Percentiles rank a stretch among this genome's conserved stretches.
These are phyloP conservation scores for Psilocybe mexicana DNA, from an alignment of 1,284 basidiomycete species.

Conservation along the genomic window DNA sequence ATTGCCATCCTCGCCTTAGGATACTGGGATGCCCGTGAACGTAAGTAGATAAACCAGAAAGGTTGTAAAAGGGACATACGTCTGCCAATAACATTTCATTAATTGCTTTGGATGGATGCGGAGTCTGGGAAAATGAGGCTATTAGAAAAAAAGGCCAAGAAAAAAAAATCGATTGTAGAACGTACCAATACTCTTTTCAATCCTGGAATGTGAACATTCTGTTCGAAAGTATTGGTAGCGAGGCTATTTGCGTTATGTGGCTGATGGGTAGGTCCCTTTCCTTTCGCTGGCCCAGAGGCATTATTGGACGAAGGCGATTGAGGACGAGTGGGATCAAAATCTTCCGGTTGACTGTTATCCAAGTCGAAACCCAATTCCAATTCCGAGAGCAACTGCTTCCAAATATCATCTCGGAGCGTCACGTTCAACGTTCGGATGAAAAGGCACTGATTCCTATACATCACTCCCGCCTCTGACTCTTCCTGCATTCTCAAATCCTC, in stretches of 20 bases:
- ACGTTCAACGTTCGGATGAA: conserved; percentile 7
- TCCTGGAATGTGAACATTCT: background rate
- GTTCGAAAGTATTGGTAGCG: background rate
- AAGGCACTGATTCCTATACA: conserved; percentile 3
- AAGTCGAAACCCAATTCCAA: background rate
- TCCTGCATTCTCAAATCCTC: background rate
- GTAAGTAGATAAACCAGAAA: background rate
- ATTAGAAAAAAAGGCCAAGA: background rate
- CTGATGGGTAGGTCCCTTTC: background rate
- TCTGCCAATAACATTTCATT: background rate
- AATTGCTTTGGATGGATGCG: background rate
- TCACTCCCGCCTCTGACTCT: background rate
- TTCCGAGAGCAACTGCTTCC: background rate
- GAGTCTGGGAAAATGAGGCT: background rate
- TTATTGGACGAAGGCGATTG: background rate
- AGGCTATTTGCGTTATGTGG: background rate
- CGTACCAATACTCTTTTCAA: background rate
- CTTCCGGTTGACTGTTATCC: background rate
- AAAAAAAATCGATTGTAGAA: background rate
- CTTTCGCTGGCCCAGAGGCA: background rate
- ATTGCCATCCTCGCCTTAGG: background rate
- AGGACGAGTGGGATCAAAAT: background rate
- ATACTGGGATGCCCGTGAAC: background rate
- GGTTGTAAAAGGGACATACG: background rate
- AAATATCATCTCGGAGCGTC: conserved; percentile 1